Conservation (phyloP, 495 filamentous ascomycete species). For the Penicillium turbatum region DNA sequence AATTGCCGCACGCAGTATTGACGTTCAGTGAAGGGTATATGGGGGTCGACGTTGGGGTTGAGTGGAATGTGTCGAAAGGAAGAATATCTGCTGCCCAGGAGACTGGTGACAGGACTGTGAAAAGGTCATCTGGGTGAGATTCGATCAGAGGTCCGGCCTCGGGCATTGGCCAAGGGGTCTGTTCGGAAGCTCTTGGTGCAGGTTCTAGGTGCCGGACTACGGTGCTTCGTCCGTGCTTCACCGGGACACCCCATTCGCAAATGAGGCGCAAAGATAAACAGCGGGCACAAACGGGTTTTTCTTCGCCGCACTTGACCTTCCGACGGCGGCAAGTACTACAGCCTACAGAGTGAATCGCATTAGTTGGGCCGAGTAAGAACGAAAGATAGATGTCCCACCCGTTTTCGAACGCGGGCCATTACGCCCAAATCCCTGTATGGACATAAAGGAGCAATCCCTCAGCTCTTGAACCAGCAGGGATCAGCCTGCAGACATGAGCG, state of each 20-base stretch:
- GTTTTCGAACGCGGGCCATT: conserved; percentile 47
- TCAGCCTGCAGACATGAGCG: conserved; percentile 13
- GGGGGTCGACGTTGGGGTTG: conserved; percentile 13
- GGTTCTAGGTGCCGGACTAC: conserved; percentile 34
- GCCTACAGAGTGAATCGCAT: conserved; percentile 17
- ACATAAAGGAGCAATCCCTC: conserved; percentile 32
- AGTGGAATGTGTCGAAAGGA: conserved; percentile 2
- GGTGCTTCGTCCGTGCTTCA: conserved; percentile 28
- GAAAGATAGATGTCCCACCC: conserved; percentile 19
- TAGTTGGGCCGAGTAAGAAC: background rate
- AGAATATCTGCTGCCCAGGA: conserved; percentile 19
- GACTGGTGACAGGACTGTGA: conserved; percentile 14
- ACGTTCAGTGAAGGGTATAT: conserved; percentile 27
- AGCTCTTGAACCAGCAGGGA: conserved; percentile 10
- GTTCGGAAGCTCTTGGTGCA: conserved; percentile 12
- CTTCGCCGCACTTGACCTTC: conserved; percentile 55
- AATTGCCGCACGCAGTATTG: conserved; percentile 34
- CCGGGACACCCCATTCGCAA: conserved; percentile 39
- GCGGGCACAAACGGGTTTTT: conserved; percentile 45
- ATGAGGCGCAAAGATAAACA: conserved; percentile 34
- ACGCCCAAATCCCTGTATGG: conserved; percentile 24
- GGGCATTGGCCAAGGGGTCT: conserved; percentile 9
- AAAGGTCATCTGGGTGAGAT: conserved; percentile 8
- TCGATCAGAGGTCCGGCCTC: conserved; percentile 15
- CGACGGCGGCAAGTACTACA: conserved; percentile 53